These are phyloP conservation scores for Leccinum ponderosum DNA, from an alignment of 1,284 basidiomycete species.

Conservation along the genomic window DNA sequence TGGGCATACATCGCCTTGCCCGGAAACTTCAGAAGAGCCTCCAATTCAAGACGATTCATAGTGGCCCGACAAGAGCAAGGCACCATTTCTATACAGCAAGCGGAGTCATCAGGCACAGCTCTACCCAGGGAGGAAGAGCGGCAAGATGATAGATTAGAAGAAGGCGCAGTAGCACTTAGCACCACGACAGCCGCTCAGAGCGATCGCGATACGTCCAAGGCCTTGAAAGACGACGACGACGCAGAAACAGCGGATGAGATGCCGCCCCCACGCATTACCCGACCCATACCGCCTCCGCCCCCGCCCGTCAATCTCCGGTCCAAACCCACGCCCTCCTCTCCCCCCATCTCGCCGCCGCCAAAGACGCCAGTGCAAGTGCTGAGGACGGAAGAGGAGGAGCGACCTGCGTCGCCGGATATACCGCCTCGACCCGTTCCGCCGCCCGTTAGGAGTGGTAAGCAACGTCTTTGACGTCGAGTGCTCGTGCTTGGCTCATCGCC, in stretches of 20 bases:
- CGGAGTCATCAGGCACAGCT: slow-evolving; percentile 1
- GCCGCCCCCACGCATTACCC: slow-evolving; percentile 34
- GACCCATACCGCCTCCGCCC: slow-evolving; percentile 33
- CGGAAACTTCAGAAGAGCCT: slow-evolving; percentile 9
- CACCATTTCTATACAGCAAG: slow-evolving; percentile 1
- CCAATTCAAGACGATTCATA: slow-evolving; percentile 1
- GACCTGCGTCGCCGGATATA: slow-evolving; percentile 29
- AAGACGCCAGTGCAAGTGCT: slow-evolving; percentile 15
- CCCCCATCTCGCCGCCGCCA: slow-evolving; percentile 17
- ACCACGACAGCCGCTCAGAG: neutral
- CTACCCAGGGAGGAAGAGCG: neutral
- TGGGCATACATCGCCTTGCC: neutral
- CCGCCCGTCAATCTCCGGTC: slow-evolving; percentile 30
- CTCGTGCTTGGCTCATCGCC: slow-evolving; percentile 8
- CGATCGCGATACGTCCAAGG: slow-evolving; percentile 1
- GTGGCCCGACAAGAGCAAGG: slow-evolving; percentile 2
- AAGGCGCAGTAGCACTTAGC: neutral
- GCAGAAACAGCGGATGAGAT: slow-evolving; percentile 25
- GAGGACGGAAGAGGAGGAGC: slow-evolving; percentile 26
- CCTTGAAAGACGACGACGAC: neutral
- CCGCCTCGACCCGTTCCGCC: slow-evolving; percentile 32
- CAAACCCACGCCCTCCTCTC: slow-evolving; percentile 24
- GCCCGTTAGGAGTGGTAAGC: slow-evolving; percentile 28
- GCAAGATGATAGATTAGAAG: neutral
- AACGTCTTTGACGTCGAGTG: neutral